Conservation (phyloP, 2,329 filamentous ascomycete genomes). For the Trichoderma sp. region DNA sequence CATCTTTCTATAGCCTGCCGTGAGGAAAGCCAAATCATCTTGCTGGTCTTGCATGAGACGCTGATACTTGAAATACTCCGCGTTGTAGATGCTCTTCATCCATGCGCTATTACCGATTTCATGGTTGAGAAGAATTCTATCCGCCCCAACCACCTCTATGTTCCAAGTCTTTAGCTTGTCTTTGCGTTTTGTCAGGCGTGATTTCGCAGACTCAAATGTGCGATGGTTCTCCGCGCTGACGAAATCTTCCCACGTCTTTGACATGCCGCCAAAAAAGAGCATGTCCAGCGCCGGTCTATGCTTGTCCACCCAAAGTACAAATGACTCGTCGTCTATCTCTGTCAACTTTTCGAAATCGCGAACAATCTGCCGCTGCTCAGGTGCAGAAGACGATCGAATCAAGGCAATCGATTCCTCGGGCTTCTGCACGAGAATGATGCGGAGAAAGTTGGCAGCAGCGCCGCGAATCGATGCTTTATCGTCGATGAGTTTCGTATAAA, state of each 20-base stretch:
- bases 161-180: conserved; percentile 83
- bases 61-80: conserved; percentile 90
- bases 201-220: conserved; percentile 71
- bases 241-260: conserved; percentile 84
- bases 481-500: conserved; percentile 85
- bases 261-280: conserved; percentile 78
- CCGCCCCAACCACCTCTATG: conserved; percentile 61
- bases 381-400: conserved; percentile 66
- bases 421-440: conserved; percentile 92
- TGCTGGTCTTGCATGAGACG: conserved; percentile 88
- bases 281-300: conserved; percentile 74
- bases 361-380: conserved; percentile 68
- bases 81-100: conserved; percentile 92
- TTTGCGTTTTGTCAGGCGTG: conserved; percentile 68
- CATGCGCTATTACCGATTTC: conserved; percentile 84
- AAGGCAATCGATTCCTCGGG: conserved; percentile 75
- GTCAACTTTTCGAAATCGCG: conserved; percentile 79
- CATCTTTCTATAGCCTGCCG: conserved; percentile 73
- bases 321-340: conserved; percentile 84
- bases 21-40: conserved; percentile 78
- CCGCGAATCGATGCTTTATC: conserved; percentile 63
- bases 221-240: conserved; percentile 77
- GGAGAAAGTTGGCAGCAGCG: conserved; percentile 79
- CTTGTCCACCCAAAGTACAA: conserved; percentile 83
- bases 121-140: conserved; percentile 75